Evolutionary conservation across 1,284 basidiomycete genomes (phyloP), one percentile per base, ranked within the genome.

Genomic region (Trametes polyzona): DNA sequence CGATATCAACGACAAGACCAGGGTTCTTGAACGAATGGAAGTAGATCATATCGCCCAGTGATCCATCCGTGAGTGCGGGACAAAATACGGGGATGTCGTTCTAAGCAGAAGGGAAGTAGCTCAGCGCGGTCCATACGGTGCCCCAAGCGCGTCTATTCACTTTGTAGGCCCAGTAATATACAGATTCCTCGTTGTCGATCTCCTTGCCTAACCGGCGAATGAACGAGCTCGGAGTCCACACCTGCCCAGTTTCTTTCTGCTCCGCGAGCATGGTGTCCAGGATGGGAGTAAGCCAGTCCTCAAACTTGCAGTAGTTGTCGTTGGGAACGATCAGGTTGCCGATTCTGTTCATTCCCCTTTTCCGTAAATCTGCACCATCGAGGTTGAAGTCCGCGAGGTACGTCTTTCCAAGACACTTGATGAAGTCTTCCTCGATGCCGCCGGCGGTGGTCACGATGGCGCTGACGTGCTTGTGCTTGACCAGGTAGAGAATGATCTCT

Each of bases 81-180:
- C 97, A 99, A 76, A 98, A 99, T 49, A 99, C 95, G 4, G 97
- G 97, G 54, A 99, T 98, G 65, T 96, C 81, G 74, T 99, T 98
- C 95, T 98, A 74, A 21, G 11, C 17, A 32, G 33, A 41, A 61
- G 58, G 58, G 44, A 65, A 16, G 29, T 23, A 41, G 53, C 52
- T 57, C 47, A 61, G 70, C 78, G 61, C 27, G 33, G 30, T 19
- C 14, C 24, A 16, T 11, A 76, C 71, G 44, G 4, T 14, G 42
- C 11, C 37, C 59, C 46, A 59, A 51, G 51, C 36, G 60, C 65
- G 47, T 67, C 46, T 69, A 77, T 85, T 79, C 74, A 96, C 96
- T 84, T 96, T 98, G 73, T 94, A 97, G 37, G 96, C 96, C 97
- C 97, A 99, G 71, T 98, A 98, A 71, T 98, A 98, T 54, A 99